These are phyloP conservation scores for Naganishia vishniacii DNA, from an alignment of 768 basidiomycete species.

Conservation along the genomic window DNA sequence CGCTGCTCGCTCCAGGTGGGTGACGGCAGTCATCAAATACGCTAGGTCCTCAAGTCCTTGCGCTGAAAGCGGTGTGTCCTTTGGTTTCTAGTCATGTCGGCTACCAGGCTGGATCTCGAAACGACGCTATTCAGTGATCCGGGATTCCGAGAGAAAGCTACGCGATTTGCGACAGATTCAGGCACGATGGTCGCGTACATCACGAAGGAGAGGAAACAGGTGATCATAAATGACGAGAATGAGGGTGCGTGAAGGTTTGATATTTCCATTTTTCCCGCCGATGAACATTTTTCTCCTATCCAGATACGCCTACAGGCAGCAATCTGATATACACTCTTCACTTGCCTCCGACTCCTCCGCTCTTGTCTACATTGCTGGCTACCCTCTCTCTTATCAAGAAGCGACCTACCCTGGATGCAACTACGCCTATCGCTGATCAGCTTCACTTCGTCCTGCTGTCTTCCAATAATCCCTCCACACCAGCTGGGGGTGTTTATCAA, in stretches of 20 bases:
- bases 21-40: no score
- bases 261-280: not conserved
- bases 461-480: constrained; percentile 12
- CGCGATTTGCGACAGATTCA: constrained; percentile 42
- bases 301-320: not conserved
- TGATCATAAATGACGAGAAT: constrained; percentile 33
- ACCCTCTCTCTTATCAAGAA: constrained; percentile 95
- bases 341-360: constrained; percentile 59
- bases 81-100: constrained; percentile 40
- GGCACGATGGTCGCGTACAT: constrained; percentile 46
- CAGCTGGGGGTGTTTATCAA: not conserved
- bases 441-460: constrained; percentile 86
- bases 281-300: constrained; percentile 19
- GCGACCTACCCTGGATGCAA: constrained; percentile 69
- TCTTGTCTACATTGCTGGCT: constrained; percentile 71
- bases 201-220: constrained; percentile 34
- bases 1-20: constrained; percentile 39
- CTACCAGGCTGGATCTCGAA: constrained; percentile 37
- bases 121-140: constrained; percentile 40
- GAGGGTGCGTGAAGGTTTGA: constrained; percentile 32
- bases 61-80: no score
- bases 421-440: constrained; percentile 73
- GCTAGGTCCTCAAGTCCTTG: no score
- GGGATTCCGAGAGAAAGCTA: constrained; percentile 40
- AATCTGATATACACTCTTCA: constrained; percentile 40